Conservation (phyloP, 208 protist genomes). For the Leptomonas seymouri region DNA sequence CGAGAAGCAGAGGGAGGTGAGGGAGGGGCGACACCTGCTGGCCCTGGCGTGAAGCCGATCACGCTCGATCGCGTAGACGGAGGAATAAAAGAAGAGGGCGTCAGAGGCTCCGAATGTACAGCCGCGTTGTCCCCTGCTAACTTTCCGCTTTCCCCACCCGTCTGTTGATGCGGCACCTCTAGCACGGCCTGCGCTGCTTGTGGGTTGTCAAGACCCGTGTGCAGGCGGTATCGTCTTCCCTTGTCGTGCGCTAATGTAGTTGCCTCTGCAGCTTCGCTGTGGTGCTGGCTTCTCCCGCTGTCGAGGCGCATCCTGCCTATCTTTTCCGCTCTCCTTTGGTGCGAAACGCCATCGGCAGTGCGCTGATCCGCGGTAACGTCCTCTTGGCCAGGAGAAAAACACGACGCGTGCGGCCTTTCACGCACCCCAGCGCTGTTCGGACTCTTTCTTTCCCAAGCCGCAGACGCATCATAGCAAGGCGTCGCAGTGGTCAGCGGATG, state of each 20-base stretch:
- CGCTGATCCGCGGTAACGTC: no score
- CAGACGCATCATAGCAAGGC: slow-evolving; percentile 7
- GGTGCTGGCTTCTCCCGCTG: not conserved
- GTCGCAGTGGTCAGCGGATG: slow-evolving; percentile 28
- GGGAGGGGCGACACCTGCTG: not conserved
- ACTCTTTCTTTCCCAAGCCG: no score
- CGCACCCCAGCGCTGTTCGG: no score
- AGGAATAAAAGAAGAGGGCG: not conserved
- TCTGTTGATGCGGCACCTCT: slow-evolving; percentile 13
- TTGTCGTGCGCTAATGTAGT: not conserved
- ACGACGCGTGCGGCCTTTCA: no score
- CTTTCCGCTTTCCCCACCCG: not conserved
- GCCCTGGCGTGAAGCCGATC: slow-evolving; percentile 15
- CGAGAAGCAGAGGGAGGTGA: not conserved
- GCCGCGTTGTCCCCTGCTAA: not conserved
- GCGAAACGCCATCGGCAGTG: no score
- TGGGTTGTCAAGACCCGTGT: slow-evolving; percentile 74
- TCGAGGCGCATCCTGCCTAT: no score
- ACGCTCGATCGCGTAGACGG: slow-evolving; percentile 7
- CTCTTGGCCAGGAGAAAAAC: no score
- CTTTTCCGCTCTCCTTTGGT: no score
- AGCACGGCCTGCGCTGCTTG: slow-evolving; percentile 32
- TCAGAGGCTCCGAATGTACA: not conserved
- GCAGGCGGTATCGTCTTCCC: slow-evolving; percentile 48
- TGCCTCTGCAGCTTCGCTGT: not conserved